Evolutionary conservation across 1,284 basidiomycete genomes (phyloP).

Genomic region (Lentinula novae-zelandiae): DNA sequence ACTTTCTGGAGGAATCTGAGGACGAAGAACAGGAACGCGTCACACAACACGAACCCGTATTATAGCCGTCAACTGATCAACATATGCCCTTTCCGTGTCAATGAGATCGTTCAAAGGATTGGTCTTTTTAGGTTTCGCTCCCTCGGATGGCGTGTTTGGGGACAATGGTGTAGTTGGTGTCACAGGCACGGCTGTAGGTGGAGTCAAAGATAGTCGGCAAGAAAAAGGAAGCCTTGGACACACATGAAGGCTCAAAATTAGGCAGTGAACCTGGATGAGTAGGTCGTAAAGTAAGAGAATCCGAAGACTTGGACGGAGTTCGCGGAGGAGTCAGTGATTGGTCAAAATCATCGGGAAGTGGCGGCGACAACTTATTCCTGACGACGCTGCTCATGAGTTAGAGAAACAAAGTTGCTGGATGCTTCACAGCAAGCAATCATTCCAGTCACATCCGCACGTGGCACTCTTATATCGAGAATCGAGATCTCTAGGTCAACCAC

Average conservation of each 20-base stretch:
- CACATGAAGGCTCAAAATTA: neutral
- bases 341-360: constrained; percentile 26
- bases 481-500: neutral
- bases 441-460: neutral
- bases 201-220: neutral
- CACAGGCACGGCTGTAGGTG: constrained; percentile 23
- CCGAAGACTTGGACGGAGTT: neutral
- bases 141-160: constrained; percentile 26
- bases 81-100: constrained; percentile 90
- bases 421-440: neutral
- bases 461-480: neutral
- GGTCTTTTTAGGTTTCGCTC: constrained; percentile 48
- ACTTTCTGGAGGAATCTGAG: constrained; percentile 67
- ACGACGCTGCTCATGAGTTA: constrained; percentile 5
- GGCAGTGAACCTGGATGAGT: neutral
- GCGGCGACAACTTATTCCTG: constrained; percentile 30
- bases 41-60: constrained; percentile 71
- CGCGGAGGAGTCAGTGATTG: constrained; percentile 24
- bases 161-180: constrained; percentile 31
- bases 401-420: neutral
- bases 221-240: constrained; percentile 9
- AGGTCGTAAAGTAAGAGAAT: neutral
- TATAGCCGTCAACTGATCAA: constrained; percentile 87
- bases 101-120: constrained; percentile 93
- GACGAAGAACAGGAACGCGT: constrained; percentile 12